phyloP scores from a whole-genome alignment of 768 basidiomycete species.

The Tylopilus cervinicoccineus region DNA sequence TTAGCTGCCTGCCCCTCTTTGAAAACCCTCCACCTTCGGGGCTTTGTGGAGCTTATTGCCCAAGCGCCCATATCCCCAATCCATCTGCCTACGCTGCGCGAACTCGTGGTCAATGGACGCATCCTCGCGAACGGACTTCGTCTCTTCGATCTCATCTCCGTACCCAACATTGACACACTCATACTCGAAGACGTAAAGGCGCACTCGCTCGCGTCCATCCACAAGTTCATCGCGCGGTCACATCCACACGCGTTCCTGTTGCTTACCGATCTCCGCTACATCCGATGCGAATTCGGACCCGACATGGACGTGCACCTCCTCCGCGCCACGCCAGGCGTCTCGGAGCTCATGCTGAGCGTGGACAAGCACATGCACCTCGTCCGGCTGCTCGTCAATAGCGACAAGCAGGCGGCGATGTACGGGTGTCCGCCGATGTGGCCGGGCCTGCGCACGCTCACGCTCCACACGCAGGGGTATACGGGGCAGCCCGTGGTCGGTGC shows the following conservation, averaged over 20 bases:
- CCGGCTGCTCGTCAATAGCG: constrained; percentile 31
- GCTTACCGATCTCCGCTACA: constrained; percentile 25
- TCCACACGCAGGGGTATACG: constrained; percentile 29
- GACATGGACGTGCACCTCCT: constrained; percentile 32
- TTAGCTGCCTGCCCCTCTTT: constrained; percentile 20
- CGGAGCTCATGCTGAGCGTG: constrained; percentile 30
- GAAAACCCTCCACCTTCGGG: constrained; percentile 26
- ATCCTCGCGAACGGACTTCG: constrained; percentile 26
- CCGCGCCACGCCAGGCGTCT: constrained; percentile 29
- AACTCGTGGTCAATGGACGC: constrained; percentile 31
- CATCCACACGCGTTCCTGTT: constrained; percentile 28
- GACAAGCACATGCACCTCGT: constrained; percentile 28
- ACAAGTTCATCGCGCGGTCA: constrained; percentile 25
- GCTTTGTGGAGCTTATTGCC: constrained; percentile 26
- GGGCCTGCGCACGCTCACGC: constrained; percentile 20
- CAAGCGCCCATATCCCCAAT: constrained; percentile 21
- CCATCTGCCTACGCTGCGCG: constrained; percentile 23
- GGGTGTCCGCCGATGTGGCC: constrained; percentile 30
- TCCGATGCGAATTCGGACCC: constrained; percentile 29
- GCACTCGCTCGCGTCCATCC: constrained; percentile 24
- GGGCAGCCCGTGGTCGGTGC: constrained; percentile 14
- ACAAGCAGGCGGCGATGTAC: constrained; percentile 29
- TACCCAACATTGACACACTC: constrained; percentile 29
- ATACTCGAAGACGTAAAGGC: constrained; percentile 31
- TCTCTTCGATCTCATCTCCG: constrained; percentile 31